Base-by-base conservation (phyloP, 2,329 filamentous ascomycete species). In the Aspergillus aculeatus region DNA sequence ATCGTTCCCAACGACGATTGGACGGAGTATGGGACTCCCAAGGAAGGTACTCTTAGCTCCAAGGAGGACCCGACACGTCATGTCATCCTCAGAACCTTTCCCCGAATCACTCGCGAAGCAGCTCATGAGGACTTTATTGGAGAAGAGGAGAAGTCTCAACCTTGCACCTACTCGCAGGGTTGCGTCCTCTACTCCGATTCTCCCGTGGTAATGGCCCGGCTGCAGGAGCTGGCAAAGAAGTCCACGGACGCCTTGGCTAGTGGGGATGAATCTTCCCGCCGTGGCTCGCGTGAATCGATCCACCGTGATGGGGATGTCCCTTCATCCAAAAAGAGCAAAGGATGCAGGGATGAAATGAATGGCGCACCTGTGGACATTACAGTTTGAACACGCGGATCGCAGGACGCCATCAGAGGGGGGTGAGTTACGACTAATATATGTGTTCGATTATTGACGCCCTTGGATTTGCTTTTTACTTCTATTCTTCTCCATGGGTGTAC, bases 41-140 rank as follows among this genome's bases (percentile, higher is more conserved):
- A 69, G 52, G 64, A 68, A 50, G 62, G 60, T 7, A 60, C 54
- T 23, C 9, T 57, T 9, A 59, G 58, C 14, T 38, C 59, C 7
- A 62, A 64, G 38, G 56, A 47, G 7, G 71, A 69, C 14, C 67
- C 61, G 47, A 73, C 69, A 21, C 77, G 78, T 11, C 76, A 78
- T 65, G 74, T 83, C 9, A 71, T 84, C 23, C 71, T 84, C 10
- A 77, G 81, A 24, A 74, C 82, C 3, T 82, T 84, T 70, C 83
- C 83, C 2, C 78, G 81, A 52, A 81, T 84, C 47, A 74, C 76
- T 50, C 79, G 82, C n/a, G 82, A 84, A 67, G 73, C 79, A 14
- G 80, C 80, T 14, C 81, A 83, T 58, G 75, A 77, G 57, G 75
- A 78, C 57, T 80, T 82, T 67, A 75, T 78, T 3, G 75, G 76